A percentile compares a stretch with the other conserved stretches of the same genome.
Evolutionary conservation across 2,329 filamentous ascomycete species (phyloP).

Genomic region (Shiraia bambusicola): DNA sequence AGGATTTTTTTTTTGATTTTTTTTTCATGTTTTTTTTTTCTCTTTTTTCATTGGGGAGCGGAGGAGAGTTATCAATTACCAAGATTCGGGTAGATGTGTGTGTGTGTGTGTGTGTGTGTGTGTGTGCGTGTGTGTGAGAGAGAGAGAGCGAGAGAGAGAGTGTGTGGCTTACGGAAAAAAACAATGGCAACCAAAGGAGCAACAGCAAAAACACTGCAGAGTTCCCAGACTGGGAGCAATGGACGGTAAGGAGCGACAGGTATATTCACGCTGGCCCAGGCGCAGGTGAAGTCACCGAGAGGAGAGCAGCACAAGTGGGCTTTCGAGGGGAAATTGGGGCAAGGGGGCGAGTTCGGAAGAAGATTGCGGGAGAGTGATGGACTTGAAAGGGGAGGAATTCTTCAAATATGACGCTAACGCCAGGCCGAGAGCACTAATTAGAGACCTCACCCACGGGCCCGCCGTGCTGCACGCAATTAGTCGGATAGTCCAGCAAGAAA

Average conservation of each 20-base stretch:
- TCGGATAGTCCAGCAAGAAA: slow-evolving; percentile 14
- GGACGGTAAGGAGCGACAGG: slow-evolving; percentile 42
- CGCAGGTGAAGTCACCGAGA: slow-evolving; percentile 30
- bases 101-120: no score
- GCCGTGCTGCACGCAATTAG: slow-evolving; percentile 36
- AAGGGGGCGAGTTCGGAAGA: slow-evolving; percentile 23
- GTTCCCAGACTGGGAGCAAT: no score
- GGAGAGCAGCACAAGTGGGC: slow-evolving; percentile 16
- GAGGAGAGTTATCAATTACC: slow-evolving; percentile 1
- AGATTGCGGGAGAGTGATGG: slow-evolving; percentile 21
- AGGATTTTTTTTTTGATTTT: slow-evolving; percentile 36
- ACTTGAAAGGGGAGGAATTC: slow-evolving; percentile 34
- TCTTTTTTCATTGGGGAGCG: slow-evolving; percentile 13
- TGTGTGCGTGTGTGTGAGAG: no score
- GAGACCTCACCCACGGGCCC: slow-evolving; percentile 29
- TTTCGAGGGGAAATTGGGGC: slow-evolving; percentile 13
- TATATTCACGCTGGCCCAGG: slow-evolving; percentile 27
- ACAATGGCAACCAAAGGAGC: slow-evolving; percentile 9
- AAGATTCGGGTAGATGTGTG: no score
- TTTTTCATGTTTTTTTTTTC: no score
- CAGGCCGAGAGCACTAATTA: slow-evolving; percentile 34
- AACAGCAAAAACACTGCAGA: slow-evolving; percentile 5
- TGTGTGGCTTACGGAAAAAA: slow-evolving; percentile 39
- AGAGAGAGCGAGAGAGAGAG: slow-evolving; percentile 8
- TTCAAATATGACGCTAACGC: slow-evolving; percentile 34